phyloP scores from a whole-genome alignment of 2,329 filamentous ascomycete genomes.

The Rutstroemia sp. region DNA sequence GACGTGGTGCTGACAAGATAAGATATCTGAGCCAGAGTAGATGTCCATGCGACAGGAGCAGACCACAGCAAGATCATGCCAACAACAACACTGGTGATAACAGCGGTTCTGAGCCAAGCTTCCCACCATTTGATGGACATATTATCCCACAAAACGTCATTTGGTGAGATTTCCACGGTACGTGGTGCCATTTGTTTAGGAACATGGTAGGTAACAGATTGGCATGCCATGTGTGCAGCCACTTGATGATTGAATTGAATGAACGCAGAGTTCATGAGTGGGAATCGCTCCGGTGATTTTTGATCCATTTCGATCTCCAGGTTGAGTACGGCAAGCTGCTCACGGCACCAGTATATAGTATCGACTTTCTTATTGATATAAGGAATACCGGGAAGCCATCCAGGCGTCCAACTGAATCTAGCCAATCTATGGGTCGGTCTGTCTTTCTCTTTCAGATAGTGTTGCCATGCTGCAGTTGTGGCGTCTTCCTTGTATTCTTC shows the following conservation, averaged over 20 bases:
- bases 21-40: conserved; percentile 70
- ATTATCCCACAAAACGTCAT: conserved; percentile 94
- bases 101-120: conserved; percentile 54
- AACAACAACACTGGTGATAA: conserved; percentile 58
- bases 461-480: conserved; percentile 68
- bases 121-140: conserved; percentile 96
- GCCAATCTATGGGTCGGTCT: conserved; percentile 79
- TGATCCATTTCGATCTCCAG: conserved; percentile 90
- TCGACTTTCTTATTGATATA: conserved; percentile 85
- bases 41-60: conserved; percentile 83
- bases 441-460: conserved; percentile 73
- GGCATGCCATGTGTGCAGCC: conserved; percentile 96
- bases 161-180: conserved; percentile 86
- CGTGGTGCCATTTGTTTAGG: conserved; percentile 91
- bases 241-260: conserved; percentile 98
- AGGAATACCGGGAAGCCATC: conserved; percentile 73
- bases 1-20: conserved; percentile 55
- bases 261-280: conserved; percentile 92
- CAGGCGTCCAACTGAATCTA: conserved; percentile 44
- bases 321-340: conserved; percentile 80
- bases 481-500: conserved; percentile 53
- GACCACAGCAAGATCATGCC: conserved; percentile 85
- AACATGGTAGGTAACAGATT: conserved; percentile 81
- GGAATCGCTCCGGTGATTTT: conserved; percentile 74
- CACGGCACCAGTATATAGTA: conserved; percentile 85